Evolutionary conservation across 768 basidiomycete genomes (phyloP).

Genomic region (Mycena venus): DNA sequence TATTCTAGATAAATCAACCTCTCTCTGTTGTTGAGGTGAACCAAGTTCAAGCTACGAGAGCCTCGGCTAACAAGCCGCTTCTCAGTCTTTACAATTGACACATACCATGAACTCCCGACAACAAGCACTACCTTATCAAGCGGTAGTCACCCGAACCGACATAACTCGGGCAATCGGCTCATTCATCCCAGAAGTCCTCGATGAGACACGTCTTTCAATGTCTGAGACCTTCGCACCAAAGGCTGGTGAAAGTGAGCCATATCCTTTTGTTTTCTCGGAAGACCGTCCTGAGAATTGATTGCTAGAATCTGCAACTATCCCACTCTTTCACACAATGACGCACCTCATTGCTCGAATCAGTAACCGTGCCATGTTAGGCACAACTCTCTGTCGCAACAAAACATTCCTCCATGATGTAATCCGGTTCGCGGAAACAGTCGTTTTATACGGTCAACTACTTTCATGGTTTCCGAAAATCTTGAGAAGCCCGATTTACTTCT

Average conservation of each 20-base stretch:
- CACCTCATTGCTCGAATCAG: background rate
- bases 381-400: background rate
- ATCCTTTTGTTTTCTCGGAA: background rate
- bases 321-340: background rate
- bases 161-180: background rate
- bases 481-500: background rate
- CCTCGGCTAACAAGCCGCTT: background rate
- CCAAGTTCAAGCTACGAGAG: background rate
- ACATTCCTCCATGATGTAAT: background rate
- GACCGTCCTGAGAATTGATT: background rate
- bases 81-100: background rate
- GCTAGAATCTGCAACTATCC: background rate
- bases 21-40: background rate
- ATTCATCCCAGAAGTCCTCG: background rate
- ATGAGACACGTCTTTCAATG: background rate
- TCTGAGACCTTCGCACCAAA: background rate
- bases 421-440: background rate
- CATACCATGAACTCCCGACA: background rate
- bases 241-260: background rate
- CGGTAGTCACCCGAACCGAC: background rate
- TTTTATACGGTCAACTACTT: background rate
- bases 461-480: background rate
- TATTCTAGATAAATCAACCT: background rate
- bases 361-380: background rate
- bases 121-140: background rate